These are phyloP conservation scores for Diddensiella santjacobensis DNA, from an alignment of 805 yeast species.

Conservation along the genomic window DNA sequence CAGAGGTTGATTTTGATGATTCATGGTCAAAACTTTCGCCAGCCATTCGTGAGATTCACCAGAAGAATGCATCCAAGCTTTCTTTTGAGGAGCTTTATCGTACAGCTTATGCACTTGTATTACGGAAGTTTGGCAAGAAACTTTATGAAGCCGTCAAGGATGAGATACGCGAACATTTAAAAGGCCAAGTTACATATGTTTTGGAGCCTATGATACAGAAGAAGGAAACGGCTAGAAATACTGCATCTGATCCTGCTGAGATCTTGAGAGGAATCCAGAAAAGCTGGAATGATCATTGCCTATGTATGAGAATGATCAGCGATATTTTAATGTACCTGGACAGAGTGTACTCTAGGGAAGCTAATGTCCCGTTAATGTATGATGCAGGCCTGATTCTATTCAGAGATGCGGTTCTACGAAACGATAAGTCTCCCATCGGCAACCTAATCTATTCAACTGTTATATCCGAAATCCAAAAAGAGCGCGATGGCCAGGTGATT, in stretches of 20 bases:
- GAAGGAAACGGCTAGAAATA: constrained; percentile 11
- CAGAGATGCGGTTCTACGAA: constrained; percentile 54
- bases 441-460: constrained; percentile 45
- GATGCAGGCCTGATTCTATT: constrained; percentile 72
- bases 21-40: constrained; percentile 62
- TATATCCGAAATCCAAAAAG: constrained; percentile 52
- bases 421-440: constrained; percentile 50
- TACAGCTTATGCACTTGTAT: constrained; percentile 70
- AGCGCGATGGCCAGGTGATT: constrained; percentile 53
- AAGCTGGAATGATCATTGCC: constrained; percentile 70
- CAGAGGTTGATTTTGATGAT: constrained; percentile 50
- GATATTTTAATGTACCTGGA: constrained; percentile 86
- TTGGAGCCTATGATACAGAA: constrained; percentile 22
- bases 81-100: constrained; percentile 82
- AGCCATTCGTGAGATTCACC: constrained; percentile 70
- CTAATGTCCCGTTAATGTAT: constrained; percentile 56
- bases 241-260: constrained; percentile 15
- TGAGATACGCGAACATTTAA: constrained; percentile 47
- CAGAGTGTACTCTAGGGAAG: constrained; percentile 73
- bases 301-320: constrained; percentile 71
- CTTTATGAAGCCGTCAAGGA: constrained; percentile 58
- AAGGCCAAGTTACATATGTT: constrained; percentile 19
- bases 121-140: constrained; percentile 62
- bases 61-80: constrained; percentile 64
- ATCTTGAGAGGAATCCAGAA: constrained; percentile 35